Evolutionary conservation across 2,329 filamentous ascomycete species (phyloP).

Genomic region (Fusarium illudens): DNA sequence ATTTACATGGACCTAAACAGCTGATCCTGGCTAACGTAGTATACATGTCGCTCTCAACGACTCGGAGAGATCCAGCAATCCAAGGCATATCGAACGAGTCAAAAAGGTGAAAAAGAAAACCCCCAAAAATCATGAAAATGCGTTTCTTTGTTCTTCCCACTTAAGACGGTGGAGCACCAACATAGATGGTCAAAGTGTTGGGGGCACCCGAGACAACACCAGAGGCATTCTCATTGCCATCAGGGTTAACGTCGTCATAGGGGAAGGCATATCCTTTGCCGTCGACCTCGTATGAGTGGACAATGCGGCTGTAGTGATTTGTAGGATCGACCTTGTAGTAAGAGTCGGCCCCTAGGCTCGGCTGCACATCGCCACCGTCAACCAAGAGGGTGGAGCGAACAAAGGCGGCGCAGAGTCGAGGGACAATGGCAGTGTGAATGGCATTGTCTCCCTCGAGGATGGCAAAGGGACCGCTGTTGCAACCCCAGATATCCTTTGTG

Average conservation of each 20-base stretch:
- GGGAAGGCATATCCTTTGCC: constrained; percentile 71
- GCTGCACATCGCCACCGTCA: constrained; percentile 57
- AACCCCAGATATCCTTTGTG: constrained; percentile 59
- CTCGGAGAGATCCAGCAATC: neutral
- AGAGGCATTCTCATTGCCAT: constrained; percentile 61
- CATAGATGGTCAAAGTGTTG: constrained; percentile 41
- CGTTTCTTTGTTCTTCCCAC: neutral
- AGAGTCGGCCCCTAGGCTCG: constrained; percentile 44
- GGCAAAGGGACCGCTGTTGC: constrained; percentile 58
- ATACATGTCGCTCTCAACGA: neutral
- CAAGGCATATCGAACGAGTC: neutral
- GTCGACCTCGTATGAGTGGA: constrained; percentile 68
- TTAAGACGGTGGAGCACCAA: constrained; percentile 31
- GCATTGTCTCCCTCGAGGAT: constrained; percentile 49
- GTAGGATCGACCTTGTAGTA: constrained; percentile 59
- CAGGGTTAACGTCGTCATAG: constrained; percentile 72
- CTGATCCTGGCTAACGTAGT: neutral
- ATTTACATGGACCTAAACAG: neutral
- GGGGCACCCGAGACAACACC: constrained; percentile 43
- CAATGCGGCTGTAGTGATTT: constrained; percentile 66
- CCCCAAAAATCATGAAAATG: neutral
- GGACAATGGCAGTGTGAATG: constrained; percentile 54
- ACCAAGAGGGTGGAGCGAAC: constrained; percentile 56
- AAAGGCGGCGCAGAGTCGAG: constrained; percentile 62
- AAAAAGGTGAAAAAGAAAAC: neutral